Percentiles rank a stretch among this genome's conserved stretches.
Evolutionary conservation across 352 stramenopile genomes (phyloP).

Genomic region (Globisporangium takayamanum): DNA sequence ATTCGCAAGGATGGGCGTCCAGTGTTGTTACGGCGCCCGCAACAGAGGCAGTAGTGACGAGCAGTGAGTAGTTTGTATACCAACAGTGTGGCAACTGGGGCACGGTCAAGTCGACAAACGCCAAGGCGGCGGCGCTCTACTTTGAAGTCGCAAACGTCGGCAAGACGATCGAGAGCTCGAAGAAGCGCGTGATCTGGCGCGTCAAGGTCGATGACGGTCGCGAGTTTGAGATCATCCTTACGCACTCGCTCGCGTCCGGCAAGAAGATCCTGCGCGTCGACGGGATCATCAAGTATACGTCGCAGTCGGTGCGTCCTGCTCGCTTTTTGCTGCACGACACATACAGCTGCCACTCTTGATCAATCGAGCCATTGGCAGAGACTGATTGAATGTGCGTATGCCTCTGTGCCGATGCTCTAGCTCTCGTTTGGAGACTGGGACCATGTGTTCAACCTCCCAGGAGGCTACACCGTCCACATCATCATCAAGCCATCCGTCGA

Average conservation of each 20-base stretch:
- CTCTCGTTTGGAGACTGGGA: constrained; percentile 82
- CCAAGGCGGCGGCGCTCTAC: constrained; percentile 67
- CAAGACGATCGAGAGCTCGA: constrained; percentile 81
- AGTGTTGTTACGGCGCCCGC: too few species aligned
- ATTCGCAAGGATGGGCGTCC: too few species aligned
- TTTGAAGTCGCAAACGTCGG: constrained; percentile 77
- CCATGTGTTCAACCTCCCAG: constrained; percentile 78
- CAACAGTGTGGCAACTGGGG: constrained; percentile 27
- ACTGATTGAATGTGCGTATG: neutral
- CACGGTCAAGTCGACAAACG: constrained; percentile 63
- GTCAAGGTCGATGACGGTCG: constrained; percentile 76
- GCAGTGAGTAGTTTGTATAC: too few species aligned
- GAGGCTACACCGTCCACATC: constrained; percentile 73
- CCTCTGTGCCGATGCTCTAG: constrained; percentile 12
- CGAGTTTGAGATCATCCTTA: constrained; percentile 81
- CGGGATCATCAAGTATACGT: constrained; percentile 76
- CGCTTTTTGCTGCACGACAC: neutral
- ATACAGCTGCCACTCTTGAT: neutral
- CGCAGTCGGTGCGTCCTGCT: constrained; percentile 39
- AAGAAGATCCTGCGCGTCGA: constrained; percentile 79
- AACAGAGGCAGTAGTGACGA: too few species aligned
- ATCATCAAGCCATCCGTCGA: constrained; percentile 83
- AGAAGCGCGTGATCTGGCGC: constrained; percentile 80
- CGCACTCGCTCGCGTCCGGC: constrained; percentile 69
- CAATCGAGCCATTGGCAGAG: neutral